Percentiles rank a stretch among this genome's conserved stretches.
Conservation (phyloP, 805 yeast genomes). For the Schwanniomyces sp. region DNA sequence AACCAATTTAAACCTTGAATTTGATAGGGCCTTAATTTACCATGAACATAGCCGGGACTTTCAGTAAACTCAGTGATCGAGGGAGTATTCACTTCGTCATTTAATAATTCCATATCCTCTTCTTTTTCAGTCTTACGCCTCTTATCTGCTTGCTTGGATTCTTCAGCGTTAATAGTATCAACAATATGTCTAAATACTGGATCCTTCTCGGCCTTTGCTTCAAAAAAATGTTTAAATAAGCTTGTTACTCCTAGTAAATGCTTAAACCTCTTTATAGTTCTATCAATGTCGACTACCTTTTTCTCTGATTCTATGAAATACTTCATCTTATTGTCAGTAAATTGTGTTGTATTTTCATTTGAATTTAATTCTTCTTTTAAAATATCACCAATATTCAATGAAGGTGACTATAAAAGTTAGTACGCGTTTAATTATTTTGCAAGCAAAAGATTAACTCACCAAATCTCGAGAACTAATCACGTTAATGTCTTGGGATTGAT, state of each 20-base stretch:
- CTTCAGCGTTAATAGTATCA: conserved; percentile 32
- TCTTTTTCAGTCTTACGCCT: conserved; percentile 74
- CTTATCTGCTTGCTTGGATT: conserved; percentile 26
- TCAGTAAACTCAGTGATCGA: conserved; percentile 49
- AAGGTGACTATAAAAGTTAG: conserved; percentile 4
- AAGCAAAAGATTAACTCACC: not conserved
- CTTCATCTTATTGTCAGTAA: conserved; percentile 9
- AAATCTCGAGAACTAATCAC: not conserved
- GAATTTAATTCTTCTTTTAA: conserved; percentile 2
- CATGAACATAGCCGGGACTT: conserved; percentile 53
- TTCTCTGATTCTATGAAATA: conserved; percentile 37
- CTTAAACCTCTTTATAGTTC: conserved; percentile 65
- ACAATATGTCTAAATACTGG: conserved; percentile 54
- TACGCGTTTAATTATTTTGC: not conserved
- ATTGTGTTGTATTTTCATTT: not conserved
- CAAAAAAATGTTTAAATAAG: conserved; percentile 67
- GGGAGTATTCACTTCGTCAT: conserved; percentile 45
- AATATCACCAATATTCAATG: conserved; percentile 5
- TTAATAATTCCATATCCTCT: conserved; percentile 73
- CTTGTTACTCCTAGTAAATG: conserved; percentile 65
- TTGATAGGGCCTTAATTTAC: conserved; percentile 70
- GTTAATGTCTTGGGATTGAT: conserved; percentile 1
- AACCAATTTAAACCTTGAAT: conserved; percentile 82
- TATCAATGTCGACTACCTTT: conserved; percentile 50
- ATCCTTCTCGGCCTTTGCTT: conserved; percentile 62